Evolutionary conservation across 2,329 filamentous ascomycete genomes (phyloP), one percentile per base, ranked within the genome.

Genomic region (Biscogniauxia marginata): DNA sequence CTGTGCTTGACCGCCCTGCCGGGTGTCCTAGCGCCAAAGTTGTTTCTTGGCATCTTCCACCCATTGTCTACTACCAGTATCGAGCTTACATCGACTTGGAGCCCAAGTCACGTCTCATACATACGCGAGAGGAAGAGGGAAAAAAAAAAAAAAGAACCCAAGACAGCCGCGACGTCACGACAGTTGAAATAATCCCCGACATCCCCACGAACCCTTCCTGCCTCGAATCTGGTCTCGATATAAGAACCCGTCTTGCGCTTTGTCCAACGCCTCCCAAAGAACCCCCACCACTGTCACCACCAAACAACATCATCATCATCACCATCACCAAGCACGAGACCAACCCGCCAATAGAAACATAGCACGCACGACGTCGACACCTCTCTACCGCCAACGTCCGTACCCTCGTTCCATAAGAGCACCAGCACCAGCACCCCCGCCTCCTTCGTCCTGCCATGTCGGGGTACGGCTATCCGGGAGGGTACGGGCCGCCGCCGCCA

Each of bases 401-500:
- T 23, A 20, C 23, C 52, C 43, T 34, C 25, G 53, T 44, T 48
- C 54, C 45, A 46, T 18, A 34, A 53, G 47, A 45, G 19, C 46
- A 21, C 24, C 23, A 50, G 22, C 45, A 50, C 48, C 25, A 54
- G 47, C 51, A 49, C 52, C 50, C 21, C 47, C 47, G 20, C 50
- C 57, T 49, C 21, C 53, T 44, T 50, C 21, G 44, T 39, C 43
- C 54, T 62, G 65, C 64, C 47, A 71, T 71, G 70, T 68, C 69
- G 47, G 64, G 65, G 56, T 71, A 71, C 66, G 63, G 63, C 50
- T 72, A 71, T 58, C 65, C 68, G 11, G 67, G 70, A 54, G 65
- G 67, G 58, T 71, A 71, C 57, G 69, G 66, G 61, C 67, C 69
- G 54, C 70, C 66, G 52, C 67, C 69, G 53, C 70, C 66, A 51